Conservation (phyloP, 2,329 filamentous ascomycete genomes). For the Cladosporium sphaerospermum region DNA sequence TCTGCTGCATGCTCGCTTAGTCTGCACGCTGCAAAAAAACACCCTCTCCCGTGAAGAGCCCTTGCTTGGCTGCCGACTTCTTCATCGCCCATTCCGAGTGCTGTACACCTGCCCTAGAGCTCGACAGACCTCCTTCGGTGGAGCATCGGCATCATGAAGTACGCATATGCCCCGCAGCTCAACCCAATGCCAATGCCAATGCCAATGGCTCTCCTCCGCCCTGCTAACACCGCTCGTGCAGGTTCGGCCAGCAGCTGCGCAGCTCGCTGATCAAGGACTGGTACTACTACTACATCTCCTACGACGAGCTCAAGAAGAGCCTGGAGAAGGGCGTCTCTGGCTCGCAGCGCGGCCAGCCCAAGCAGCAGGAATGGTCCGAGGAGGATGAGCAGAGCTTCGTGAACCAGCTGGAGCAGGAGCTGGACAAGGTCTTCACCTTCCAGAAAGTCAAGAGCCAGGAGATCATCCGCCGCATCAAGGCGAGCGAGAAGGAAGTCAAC, state of each 20-base stretch:
- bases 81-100: background rate
- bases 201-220: background rate
- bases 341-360: conserved; percentile 12
- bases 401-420: conserved; percentile 75
- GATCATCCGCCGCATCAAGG: conserved; percentile 82
- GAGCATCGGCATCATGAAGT: conserved; percentile 11
- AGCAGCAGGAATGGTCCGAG: conserved; percentile 70
- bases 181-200: conserved; percentile 5
- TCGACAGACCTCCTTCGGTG: background rate
- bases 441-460: conserved; percentile 96
- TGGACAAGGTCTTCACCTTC: conserved; percentile 97
- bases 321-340: conserved; percentile 49
- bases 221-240: conserved; percentile 26
- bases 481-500: conserved; percentile 81
- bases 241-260: conserved; percentile 93
- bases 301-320: conserved; percentile 84
- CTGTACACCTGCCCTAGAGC: background rate
- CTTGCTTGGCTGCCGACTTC: background rate
- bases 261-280: conserved; percentile 96
- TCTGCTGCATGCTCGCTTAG: conserved; percentile 9
- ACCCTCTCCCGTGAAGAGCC: background rate
- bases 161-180: conserved; percentile 4
- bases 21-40: background rate
- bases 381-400: conserved; percentile 90
- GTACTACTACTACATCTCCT: conserved; percentile 97